Evolutionary conservation across 768 basidiomycete genomes (phyloP).

Genomic region (Trichaptum fuscoviolaceum): DNA sequence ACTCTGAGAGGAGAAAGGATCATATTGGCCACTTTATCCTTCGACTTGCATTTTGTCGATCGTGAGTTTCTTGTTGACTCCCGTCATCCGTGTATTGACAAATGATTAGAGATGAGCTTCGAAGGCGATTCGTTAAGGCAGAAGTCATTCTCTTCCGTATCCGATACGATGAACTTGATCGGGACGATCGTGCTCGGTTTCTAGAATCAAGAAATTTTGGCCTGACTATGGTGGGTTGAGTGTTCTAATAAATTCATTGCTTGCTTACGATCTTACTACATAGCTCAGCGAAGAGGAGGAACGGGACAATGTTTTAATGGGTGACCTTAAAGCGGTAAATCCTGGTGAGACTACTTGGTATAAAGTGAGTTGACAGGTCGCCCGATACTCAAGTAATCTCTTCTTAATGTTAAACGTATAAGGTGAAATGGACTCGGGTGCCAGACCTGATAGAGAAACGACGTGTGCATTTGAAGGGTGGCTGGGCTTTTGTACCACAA

Average conservation of each 20-base stretch:
- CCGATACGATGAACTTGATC: slow-evolving; percentile 65
- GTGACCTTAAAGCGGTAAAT: not conserved
- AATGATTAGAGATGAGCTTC: slow-evolving; percentile 72
- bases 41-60: slow-evolving; percentile 90
- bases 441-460: slow-evolving; percentile 86
- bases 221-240: slow-evolving; percentile 33
- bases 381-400: not conserved
- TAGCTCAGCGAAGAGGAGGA: slow-evolving; percentile 35
- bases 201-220: slow-evolving; percentile 58
- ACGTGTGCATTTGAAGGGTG: slow-evolving; percentile 68
- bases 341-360: slow-evolving; percentile 42
- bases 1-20: slow-evolving; percentile 72
- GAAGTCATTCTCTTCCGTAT: slow-evolving; percentile 81
- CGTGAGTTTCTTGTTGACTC: slow-evolving; percentile 51
- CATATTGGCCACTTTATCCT: slow-evolving; percentile 92
- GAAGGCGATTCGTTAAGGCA: slow-evolving; percentile 83
- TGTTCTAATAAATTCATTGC: not conserved
- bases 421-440: slow-evolving; percentile 97
- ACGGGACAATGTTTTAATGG: not conserved
- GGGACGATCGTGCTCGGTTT: slow-evolving; percentile 58
- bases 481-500: slow-evolving; percentile 85
- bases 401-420: not conserved
- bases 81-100: not conserved
- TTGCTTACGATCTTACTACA: slow-evolving; percentile 20
- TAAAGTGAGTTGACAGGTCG: slow-evolving; percentile 49